Percentiles rank a stretch among this genome's conserved stretches.
Conservation (phyloP, 345 rosid genomes). For the Moricandia moricandioides region DNA sequence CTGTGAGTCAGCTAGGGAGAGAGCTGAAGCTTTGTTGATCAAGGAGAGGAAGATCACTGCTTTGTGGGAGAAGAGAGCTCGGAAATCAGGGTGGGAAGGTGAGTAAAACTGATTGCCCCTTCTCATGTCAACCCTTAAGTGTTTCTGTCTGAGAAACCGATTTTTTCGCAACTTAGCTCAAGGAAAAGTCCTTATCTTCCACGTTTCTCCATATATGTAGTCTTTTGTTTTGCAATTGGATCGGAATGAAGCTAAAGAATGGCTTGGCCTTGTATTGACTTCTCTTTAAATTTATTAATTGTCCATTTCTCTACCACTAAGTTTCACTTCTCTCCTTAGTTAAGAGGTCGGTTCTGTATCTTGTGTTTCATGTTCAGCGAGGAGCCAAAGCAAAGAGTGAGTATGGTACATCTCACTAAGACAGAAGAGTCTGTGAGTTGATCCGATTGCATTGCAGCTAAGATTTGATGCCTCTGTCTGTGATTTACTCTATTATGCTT, state of each 20-base stretch:
- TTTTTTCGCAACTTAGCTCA: constrained; percentile 12
- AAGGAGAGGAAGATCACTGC: constrained; percentile 81
- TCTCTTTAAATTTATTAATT: constrained; percentile 18
- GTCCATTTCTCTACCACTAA: constrained; percentile 15
- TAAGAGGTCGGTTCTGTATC: background rate
- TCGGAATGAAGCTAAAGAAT: constrained; percentile 28
- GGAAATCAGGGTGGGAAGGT: constrained; percentile 90
- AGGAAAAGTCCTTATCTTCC: constrained; percentile 27
- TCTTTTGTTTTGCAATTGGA: constrained; percentile 19
- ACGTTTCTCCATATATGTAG: constrained; percentile 36
- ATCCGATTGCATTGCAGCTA: constrained; percentile 2
- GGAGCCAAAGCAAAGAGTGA: no score
- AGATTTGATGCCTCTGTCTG: constrained; percentile 4
- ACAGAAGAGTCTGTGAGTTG: background rate
- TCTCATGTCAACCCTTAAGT: constrained; percentile 3
- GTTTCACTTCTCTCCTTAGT: background rate
- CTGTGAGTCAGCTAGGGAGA: constrained; percentile 92
- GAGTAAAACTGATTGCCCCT: constrained; percentile 43
- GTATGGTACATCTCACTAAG: background rate
- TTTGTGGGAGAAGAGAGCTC: constrained; percentile 87
- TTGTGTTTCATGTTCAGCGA: background rate
- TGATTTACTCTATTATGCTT: background rate
- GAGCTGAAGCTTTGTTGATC: constrained; percentile 64
- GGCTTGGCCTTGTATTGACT: constrained; percentile 22
- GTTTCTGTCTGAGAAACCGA: background rate